Base-by-base conservation (phyloP, 169 alveolate species). In the Cryptosporidium andersoni region DNA sequence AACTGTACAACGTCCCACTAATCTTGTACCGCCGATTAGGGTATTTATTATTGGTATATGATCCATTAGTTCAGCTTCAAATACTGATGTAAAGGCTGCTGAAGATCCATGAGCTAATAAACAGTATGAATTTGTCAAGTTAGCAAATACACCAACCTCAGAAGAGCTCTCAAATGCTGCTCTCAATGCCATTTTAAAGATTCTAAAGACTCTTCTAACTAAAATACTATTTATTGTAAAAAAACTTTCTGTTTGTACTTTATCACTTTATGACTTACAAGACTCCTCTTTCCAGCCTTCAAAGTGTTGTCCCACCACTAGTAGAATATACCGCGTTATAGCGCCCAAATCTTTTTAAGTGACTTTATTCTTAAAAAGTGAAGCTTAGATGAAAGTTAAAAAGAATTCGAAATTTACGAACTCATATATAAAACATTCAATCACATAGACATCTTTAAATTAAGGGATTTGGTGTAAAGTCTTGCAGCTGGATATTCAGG, bases 131-230 rank as follows among this genome's bases (percentile, higher is more conserved):
- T 97, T 97, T 1, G 99, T 98, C 51, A 98, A 88, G 66, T 95
- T 95, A 14, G 99, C 95, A 81, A 97, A 98, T n/a, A 96, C 99
- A 49, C 99, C 99, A 12, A 98, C 97, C 74, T 98, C 99, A 88
- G 95, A 96, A 80, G 98, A 95, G 90, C 97, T 97, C 89, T 98
- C 99, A 94, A 92, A 53, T 96, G 92, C 82, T 43, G 56, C 67
- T 64, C 89, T 81, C 45, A 81, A 62, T 45, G 89, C 89, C 89
- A 81, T 81, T 25, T 51, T 0, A 25, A 25, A 25, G 25, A 25
- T 25, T 64, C 48, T 62, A 2, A 49, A 64, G 11, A 42, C 25
- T 25, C 25, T 25, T 25, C 25, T 25, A 25, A 25, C 25, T 25
- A 25, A 25, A 25, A 25, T 25, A 25, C 25, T 25, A 25, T 25